phyloP scores from a whole-genome alignment of 2,329 filamentous ascomycete species.

The Neoscytalidium dimidiatum region DNA sequence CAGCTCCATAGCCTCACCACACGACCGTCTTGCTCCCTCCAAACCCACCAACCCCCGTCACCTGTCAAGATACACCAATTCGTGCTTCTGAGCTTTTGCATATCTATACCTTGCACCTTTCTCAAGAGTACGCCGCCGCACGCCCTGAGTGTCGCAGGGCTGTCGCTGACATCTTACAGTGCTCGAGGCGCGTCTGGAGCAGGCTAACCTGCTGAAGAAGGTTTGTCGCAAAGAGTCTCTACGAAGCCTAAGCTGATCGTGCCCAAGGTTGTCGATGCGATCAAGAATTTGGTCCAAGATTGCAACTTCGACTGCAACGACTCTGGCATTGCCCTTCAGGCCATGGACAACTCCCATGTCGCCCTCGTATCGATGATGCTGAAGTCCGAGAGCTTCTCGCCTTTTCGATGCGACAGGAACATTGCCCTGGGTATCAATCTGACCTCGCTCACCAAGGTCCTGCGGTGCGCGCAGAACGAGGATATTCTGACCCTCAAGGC shows the following conservation, averaged over 20 bases:
- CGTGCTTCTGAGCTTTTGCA: background rate
- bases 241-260: slow-evolving; percentile 23
- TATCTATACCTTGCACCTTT: background rate
- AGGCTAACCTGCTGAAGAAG: slow-evolving; percentile 94
- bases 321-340: slow-evolving; percentile 94
- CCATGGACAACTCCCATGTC: slow-evolving; percentile 99
- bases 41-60: background rate
- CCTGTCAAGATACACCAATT: slow-evolving; percentile 18
- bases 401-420: slow-evolving; percentile 98
- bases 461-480: slow-evolving; percentile 90
- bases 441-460: slow-evolving; percentile 92
- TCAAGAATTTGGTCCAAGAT: slow-evolving; percentile 98
- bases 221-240: slow-evolving; percentile 45
- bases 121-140: slow-evolving; percentile 20
- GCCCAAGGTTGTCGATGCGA: slow-evolving; percentile 87
- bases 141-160: background rate
- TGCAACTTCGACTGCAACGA: slow-evolving; percentile 99
- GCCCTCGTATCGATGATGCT: slow-evolving; percentile 99
- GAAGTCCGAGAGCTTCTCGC: slow-evolving; percentile 90
- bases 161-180: slow-evolving; percentile 49
- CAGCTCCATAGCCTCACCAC: background rate
- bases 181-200: slow-evolving; percentile 97
- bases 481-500: slow-evolving; percentile 96
- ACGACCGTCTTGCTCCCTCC: background rate
- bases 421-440: slow-evolving; percentile 98